Evolutionary conservation across 805 yeast genomes (phyloP), one percentile per base, ranked within the genome.

Genomic region (Nadsonia fulvescens): DNA sequence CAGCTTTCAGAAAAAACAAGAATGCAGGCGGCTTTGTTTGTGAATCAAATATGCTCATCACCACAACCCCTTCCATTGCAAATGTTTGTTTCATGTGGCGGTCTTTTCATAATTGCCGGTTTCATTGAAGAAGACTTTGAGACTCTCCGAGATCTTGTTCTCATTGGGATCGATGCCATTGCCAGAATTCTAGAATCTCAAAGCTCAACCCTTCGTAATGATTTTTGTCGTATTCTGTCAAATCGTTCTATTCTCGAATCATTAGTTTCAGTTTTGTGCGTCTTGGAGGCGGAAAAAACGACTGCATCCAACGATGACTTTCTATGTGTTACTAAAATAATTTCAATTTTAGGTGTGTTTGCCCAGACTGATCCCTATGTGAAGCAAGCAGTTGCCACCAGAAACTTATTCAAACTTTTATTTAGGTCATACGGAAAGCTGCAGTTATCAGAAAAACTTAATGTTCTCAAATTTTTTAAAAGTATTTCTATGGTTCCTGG

Each of bases 51-150:
- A 15, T 39, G 57, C 23, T 18, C 30, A 5, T n/a, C n/a, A n/a
- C n/a, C n/a, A n/a, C n/a, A n/a, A n/a, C 53, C 53, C 14, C 37
- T 39, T 20, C 58, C 60, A 3, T 39, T 60, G 11, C 51, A 59
- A 6, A 56, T 56, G 61, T 53, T 61, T 34, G 50, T 61, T 6
- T 49, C 62, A 1, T 48, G 61, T 28, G 66, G 66, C 7, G 69
- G 67, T 0, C 41, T 64, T 12, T 42, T 54, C 15, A 53, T 61
- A 3, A 42, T 62, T 15, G 39, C 60, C 1, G 54, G 56, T 19
- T 56, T 62, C 32, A 48, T 61, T 3, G 65, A 60, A 29, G 65
- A 56, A 28, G 65, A 61, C 32, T 51, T 53, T 27, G 58, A 52
- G 21, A 21, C 44, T 3, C 42, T 50, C 8, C 60, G 61, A 0